Conservation (phyloP, 2,329 filamentous ascomycete genomes). For the Cadophora malorum region DNA sequence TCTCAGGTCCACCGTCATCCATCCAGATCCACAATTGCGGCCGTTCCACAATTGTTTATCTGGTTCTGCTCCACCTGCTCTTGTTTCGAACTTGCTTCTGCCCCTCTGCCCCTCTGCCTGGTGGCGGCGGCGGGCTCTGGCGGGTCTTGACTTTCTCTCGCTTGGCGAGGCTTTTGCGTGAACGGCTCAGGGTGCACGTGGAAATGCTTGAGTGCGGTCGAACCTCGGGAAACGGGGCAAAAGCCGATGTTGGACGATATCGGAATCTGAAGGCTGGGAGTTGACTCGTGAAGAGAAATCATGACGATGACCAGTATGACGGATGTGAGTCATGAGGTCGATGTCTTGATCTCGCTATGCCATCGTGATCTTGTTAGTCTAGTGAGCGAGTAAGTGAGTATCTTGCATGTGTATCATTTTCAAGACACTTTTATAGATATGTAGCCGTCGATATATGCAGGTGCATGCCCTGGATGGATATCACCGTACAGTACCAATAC, state of each 20-base stretch:
- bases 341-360: background rate
- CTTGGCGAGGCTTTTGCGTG: conserved; percentile 4
- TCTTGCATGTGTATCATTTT: conserved; percentile 1
- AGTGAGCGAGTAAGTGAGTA: background rate
- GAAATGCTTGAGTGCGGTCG: conserved; percentile 12
- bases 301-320: background rate
- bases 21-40: conserved; percentile 6
- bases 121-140: conserved; percentile 18
- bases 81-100: conserved; percentile 3
- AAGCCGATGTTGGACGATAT: conserved; percentile 8
- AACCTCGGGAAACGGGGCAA: conserved; percentile 1
- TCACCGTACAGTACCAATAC: conserved; percentile 1
- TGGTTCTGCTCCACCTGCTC: conserved; percentile 1
- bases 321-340: background rate
- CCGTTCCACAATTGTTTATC: conserved; percentile 13
- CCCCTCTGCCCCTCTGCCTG: too few relatives aligned
- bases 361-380: background rate
- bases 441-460: background rate
- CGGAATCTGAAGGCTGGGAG: background rate
- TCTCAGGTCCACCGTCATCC: background rate
- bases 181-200: conserved; percentile 1
- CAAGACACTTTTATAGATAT: conserved; percentile 4
- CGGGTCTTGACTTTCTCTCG: conserved; percentile 10
- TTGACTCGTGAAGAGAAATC: background rate
- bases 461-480: background rate